phyloP scores from a whole-genome alignment of 208 protist species.

The Wallacemonas collosoma region DNA sequence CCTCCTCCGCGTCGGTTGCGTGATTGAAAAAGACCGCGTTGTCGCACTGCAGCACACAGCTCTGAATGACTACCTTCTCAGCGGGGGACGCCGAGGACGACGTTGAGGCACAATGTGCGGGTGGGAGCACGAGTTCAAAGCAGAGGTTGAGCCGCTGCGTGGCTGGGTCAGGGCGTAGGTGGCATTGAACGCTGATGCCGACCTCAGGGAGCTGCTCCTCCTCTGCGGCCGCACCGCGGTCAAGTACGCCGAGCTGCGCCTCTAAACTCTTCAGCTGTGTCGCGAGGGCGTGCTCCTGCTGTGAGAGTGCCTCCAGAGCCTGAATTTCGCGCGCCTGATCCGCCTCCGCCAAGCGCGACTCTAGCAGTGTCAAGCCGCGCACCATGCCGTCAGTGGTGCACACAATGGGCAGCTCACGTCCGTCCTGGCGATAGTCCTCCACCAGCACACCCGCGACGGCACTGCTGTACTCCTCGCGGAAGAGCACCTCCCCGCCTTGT shows the following conservation, averaged over 20 bases:
- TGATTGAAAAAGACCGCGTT: slow-evolving; percentile 11
- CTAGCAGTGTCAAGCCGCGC: slow-evolving; percentile 76
- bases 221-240: slow-evolving; percentile 38
- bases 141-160: slow-evolving; percentile 40
- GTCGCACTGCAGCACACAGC: slow-evolving; percentile 70
- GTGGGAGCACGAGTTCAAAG: slow-evolving; percentile 22
- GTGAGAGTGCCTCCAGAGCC: slow-evolving; percentile 64
- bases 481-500: slow-evolving; percentile 78
- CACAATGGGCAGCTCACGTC: slow-evolving; percentile 71
- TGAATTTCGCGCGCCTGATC: slow-evolving; percentile 62
- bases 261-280: slow-evolving; percentile 77
- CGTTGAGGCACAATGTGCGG: not conserved
- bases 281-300: slow-evolving; percentile 73
- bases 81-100: slow-evolving; percentile 15
- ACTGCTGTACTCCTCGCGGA: slow-evolving; percentile 69
- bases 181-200: slow-evolving; percentile 44
- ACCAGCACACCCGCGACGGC: slow-evolving; percentile 80
- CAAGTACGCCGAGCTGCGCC: slow-evolving; percentile 52
- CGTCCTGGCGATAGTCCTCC: slow-evolving; percentile 92
- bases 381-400: slow-evolving; percentile 88
- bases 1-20: slow-evolving; percentile 11
- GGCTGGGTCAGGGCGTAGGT: slow-evolving; percentile 29
- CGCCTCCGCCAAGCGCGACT: slow-evolving; percentile 41
- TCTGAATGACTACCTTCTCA: slow-evolving; percentile 63
- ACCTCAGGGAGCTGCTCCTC: slow-evolving; percentile 66